These are phyloP conservation scores for Mortierella sp. DNA, from an alignment of 371 early-diverging fungal species.

Conservation along the genomic window DNA sequence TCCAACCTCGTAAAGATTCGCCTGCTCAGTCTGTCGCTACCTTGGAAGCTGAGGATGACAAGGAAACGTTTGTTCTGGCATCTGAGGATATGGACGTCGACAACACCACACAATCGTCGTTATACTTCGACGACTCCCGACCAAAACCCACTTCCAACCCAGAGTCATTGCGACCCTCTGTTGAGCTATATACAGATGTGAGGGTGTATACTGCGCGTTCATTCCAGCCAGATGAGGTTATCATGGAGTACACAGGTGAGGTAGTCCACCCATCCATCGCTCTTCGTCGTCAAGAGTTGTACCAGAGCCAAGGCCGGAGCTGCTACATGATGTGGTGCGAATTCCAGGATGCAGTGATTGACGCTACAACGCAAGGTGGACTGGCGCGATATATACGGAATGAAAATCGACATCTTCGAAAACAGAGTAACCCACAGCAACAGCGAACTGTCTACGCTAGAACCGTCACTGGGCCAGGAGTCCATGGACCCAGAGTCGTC, in stretches of 20 bases:
- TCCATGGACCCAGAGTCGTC: slow-evolving; percentile 6
- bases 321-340: slow-evolving; percentile 36
- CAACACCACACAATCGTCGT: not conserved
- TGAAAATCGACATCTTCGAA: not conserved
- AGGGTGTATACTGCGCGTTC: slow-evolving; percentile 11
- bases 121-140: not conserved
- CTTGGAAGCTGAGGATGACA: not conserved
- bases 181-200: slow-evolving; percentile 12
- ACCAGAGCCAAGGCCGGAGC: slow-evolving; percentile 22
- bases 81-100: not conserved
- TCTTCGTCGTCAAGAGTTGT: slow-evolving; percentile 18
- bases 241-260: slow-evolving; percentile 30
- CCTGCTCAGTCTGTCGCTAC: not conserved
- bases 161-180: not conserved
- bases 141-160: not conserved
- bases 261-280: slow-evolving; percentile 21
- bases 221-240: slow-evolving; percentile 18
- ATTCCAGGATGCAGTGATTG: slow-evolving; percentile 24
- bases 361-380: slow-evolving; percentile 25
- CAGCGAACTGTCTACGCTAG: not conserved
- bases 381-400: slow-evolving; percentile 23
- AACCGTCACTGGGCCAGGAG: not conserved
- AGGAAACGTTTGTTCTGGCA: not conserved
- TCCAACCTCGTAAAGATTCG: not conserved
- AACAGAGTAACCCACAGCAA: not conserved